Evolutionary conservation across 805 yeast species (phyloP), one percentile per base, ranked within the genome.

Genomic region (Wickerhamomyces bovis): DNA sequence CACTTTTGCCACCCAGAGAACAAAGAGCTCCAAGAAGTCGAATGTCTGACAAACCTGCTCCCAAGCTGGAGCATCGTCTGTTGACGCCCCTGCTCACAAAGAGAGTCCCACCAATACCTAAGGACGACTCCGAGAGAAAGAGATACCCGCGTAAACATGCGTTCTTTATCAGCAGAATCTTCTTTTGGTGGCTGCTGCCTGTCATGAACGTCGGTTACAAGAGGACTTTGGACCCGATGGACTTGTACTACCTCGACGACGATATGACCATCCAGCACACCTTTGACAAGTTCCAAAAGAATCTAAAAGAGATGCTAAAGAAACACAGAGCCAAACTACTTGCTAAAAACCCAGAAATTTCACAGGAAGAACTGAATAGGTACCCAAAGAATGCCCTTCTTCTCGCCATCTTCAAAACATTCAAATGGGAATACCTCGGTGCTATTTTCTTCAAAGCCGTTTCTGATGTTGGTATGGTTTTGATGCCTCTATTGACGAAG

Each of bases 161-260:
- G 6, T 73, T 73, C 43, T 43, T 69, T 15, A 44, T 80, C 11
- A 70, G 73, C 13, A 65, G 65, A 53, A 41, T 71, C 0, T 76
- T 80, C 54, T 80, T 84, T 60, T 73, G 82, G 78, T 86, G 92
- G 90, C 63, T 85, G 41, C 56, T 65, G 22, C 89, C 89, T 0
- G 55, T 85, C 38, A 64, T 86, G 70, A 66, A 64, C 15, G 75
- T 76, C 8, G 94, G 95, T 7, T 85, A 85, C 62, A 82, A 79
- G 61, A 71, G 94, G 57, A 83, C 90, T 0, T 64, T 86, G 40
- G 77, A 76, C 39, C 80, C 84, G 2, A 73, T 76, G 42, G 94
- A 86, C 63, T 60, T 85, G 53, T 85, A 60, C 53, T 58, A 57
- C 25, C 61, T 78, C 50, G 75, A 73, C 19, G 68, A 70, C 2